Conservation (phyloP, 352 stramenopile species). For the Phytopythium cucurbitacearum region DNA sequence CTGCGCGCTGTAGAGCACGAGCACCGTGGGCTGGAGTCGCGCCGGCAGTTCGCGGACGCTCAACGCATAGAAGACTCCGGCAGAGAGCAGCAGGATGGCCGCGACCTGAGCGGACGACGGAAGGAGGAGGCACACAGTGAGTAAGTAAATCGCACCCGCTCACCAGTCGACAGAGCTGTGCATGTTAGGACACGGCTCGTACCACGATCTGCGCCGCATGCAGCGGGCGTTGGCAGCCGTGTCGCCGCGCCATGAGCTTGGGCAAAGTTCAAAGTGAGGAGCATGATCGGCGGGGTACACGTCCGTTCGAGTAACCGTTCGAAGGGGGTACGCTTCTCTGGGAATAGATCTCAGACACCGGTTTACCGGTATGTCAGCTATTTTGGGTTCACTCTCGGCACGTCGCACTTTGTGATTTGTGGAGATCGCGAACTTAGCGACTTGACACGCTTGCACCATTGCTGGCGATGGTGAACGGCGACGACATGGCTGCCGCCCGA, state of each 20-base stretch:
- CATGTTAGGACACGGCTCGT: background rate
- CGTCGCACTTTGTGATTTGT: too few relatives aligned
- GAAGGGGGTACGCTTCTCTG: too few relatives aligned
- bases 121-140: too few relatives aligned
- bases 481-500: constrained; percentile 3
- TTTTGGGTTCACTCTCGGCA: too few relatives aligned
- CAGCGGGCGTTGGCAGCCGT: constrained; percentile 44
- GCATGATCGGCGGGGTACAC: too few relatives aligned
- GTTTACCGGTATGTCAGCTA: too few relatives aligned
- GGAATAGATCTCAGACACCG: too few relatives aligned
- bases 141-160: background rate
- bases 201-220: constrained; percentile 35
- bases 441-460: too few relatives aligned
- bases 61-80: constrained; percentile 39
- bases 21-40: constrained; percentile 25
- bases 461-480: too few relatives aligned
- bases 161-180: background rate
- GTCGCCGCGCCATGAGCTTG: constrained; percentile 15
- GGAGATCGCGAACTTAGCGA: too few relatives aligned
- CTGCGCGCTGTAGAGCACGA: constrained; percentile 41
- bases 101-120: constrained; percentile 24
- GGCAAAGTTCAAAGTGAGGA: too few relatives aligned
- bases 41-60: constrained; percentile 37
- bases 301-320: too few relatives aligned
- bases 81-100: constrained; percentile 25